These are phyloP conservation scores for Dysphania ambrosioides DNA, from an alignment of 148 eudicot genomes.

Conservation along the genomic window DNA sequence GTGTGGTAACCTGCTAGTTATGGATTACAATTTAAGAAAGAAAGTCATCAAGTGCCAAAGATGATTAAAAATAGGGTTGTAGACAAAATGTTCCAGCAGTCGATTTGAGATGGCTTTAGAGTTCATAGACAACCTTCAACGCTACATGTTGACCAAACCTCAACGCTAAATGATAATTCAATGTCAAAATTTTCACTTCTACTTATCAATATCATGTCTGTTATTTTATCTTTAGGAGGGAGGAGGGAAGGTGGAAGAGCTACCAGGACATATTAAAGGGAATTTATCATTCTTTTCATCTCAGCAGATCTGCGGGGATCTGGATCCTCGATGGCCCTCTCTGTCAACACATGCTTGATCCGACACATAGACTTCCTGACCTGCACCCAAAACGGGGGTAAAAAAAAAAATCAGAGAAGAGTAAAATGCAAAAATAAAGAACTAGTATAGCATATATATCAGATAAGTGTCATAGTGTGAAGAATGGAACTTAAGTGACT, in stretches of 20 bases:
- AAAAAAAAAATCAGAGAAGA: not conserved
- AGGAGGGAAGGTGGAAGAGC: not conserved
- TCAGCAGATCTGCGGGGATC: slow-evolving; percentile 80
- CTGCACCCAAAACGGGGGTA: slow-evolving; percentile 29
- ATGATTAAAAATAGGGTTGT: not conserved
- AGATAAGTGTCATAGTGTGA: not conserved
- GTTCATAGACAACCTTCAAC: not conserved
- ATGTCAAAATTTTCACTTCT: not conserved
- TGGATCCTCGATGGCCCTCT: slow-evolving; percentile 81
- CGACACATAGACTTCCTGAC: slow-evolving; percentile 84
- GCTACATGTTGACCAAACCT: no score
- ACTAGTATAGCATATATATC: not conserved
- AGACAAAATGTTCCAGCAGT: no score
- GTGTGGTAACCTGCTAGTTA: not conserved
- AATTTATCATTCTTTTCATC: slow-evolving; percentile 83
- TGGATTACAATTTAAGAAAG: not conserved
- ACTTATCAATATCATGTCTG: not conserved
- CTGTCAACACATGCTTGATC: slow-evolving; percentile 83
- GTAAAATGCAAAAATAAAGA: not conserved
- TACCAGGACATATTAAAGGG: slow-evolving; percentile 33
- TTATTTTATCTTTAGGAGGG: not conserved
- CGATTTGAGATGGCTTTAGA: no score
- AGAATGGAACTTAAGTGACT: not conserved
- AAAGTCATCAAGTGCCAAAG: not conserved
- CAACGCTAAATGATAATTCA: not conserved